Evolutionary conservation across 805 yeast genomes (phyloP).

Genomic region (Cyberlindnera maritima): DNA sequence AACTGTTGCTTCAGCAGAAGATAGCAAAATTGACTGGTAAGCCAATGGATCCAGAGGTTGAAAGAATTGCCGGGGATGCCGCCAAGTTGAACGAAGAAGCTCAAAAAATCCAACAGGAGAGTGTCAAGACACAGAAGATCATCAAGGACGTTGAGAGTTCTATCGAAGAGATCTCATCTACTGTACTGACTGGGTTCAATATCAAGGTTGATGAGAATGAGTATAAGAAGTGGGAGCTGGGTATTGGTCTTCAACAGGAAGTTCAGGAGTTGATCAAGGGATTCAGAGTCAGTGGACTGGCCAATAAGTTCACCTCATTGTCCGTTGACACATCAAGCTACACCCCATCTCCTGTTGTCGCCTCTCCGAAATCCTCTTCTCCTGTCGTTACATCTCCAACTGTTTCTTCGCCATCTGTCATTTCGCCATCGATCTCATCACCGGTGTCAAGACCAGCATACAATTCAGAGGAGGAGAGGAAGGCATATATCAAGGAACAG

Average conservation of each 20-base stretch:
- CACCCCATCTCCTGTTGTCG: not conserved
- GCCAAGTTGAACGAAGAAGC: slow-evolving; percentile 46
- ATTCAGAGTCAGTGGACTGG: slow-evolving; percentile 19
- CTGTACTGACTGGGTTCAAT: slow-evolving; percentile 32
- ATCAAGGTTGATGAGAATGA: slow-evolving; percentile 26
- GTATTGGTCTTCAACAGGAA: slow-evolving; percentile 67
- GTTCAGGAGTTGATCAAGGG: slow-evolving; percentile 25
- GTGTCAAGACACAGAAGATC: slow-evolving; percentile 51
- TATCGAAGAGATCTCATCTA: slow-evolving; percentile 56
- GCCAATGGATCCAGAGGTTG: slow-evolving; percentile 37
- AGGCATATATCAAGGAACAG: slow-evolving; percentile 77
- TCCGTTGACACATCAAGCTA: slow-evolving; percentile 6
- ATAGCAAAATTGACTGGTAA: slow-evolving; percentile 94
- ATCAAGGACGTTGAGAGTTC: slow-evolving; percentile 70
- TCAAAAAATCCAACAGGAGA: slow-evolving; percentile 49
- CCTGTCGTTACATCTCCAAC: slow-evolving; percentile 6
- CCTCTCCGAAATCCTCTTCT: slow-evolving; percentile 1
- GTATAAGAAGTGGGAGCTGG: slow-evolving; percentile 74
- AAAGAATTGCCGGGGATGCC: slow-evolving; percentile 35
- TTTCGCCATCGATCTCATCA: slow-evolving; percentile 5
- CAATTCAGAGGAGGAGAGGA: slow-evolving; percentile 58
- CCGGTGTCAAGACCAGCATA: not conserved
- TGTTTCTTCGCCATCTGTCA: slow-evolving; percentile 5
- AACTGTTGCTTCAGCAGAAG: slow-evolving; percentile 73
- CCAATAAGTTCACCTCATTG: slow-evolving; percentile 19